Evolutionary conservation across 768 basidiomycete genomes (phyloP).

Genomic region (Kwoniella sp.): DNA sequence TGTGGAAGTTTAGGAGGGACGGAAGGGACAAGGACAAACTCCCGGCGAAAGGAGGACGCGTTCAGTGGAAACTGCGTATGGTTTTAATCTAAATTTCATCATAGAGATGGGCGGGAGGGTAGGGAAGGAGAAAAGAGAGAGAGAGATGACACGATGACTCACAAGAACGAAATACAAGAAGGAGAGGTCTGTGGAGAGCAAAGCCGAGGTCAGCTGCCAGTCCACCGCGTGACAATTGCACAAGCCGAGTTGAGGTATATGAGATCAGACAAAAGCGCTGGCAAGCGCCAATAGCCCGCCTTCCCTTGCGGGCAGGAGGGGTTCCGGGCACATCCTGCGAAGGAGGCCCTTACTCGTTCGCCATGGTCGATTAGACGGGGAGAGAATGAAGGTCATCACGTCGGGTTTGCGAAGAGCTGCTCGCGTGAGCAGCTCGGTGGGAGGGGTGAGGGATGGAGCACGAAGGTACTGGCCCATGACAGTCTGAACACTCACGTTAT

Average conservation of each 20-base stretch:
- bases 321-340: conserved; percentile 47
- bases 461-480: conserved; percentile 1
- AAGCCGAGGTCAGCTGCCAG: conserved; percentile 19
- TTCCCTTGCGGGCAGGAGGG: conserved; percentile 21
- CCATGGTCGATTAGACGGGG: conserved; percentile 52
- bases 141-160: background rate
- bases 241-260: background rate
- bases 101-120: conserved; percentile 12
- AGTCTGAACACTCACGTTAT: background rate
- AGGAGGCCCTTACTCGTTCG: conserved; percentile 50
- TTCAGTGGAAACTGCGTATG: conserved; percentile 53
- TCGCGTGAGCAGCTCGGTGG: background rate
- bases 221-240: background rate
- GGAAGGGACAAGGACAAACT: conserved; percentile 34
- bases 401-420: conserved; percentile 13
- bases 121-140: background rate
- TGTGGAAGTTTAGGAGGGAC: conserved; percentile 20
- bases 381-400: conserved; percentile 52
- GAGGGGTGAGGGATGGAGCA: conserved; percentile 3
- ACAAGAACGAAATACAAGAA: conserved; percentile 6
- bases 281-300: conserved; percentile 50
- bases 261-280: conserved; percentile 51
- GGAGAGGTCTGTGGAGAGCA: background rate
- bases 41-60: conserved; percentile 48
- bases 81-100: conserved; percentile 50